Evolutionary conservation across 1,284 basidiomycete species (phyloP).

Genomic region (Coriolopsis trogii): DNA sequence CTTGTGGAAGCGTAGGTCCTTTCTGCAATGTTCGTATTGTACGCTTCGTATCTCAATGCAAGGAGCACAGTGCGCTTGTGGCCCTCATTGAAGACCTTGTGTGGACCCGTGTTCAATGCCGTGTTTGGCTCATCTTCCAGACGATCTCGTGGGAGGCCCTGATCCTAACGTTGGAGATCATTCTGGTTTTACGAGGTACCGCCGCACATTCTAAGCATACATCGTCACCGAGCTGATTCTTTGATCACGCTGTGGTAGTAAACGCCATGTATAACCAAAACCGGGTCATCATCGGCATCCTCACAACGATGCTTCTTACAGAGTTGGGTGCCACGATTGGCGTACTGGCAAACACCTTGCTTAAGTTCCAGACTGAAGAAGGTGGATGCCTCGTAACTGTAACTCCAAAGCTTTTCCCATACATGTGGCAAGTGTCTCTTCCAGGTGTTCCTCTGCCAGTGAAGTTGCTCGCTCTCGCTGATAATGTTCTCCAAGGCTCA

Average conservation of each 20-base stretch:
- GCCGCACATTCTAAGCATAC: too few species aligned
- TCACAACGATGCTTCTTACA: constrained; percentile 12
- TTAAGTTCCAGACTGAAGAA: constrained; percentile 13
- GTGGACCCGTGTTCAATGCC: constrained; percentile 10
- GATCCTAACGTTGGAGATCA: constrained; percentile 14
- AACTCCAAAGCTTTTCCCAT: constrained; percentile 15
- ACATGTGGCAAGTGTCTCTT: constrained; percentile 11
- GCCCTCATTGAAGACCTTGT: neutral
- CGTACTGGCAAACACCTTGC: constrained; percentile 11
- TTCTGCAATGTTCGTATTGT: too few species aligned
- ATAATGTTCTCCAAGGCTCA: constrained; percentile 6
- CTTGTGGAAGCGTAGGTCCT: too few species aligned
- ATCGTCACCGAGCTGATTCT: too few species aligned
- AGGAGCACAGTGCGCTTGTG: too few species aligned
- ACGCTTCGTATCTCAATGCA: too few species aligned
- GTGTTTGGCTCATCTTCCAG: constrained; percentile 17
- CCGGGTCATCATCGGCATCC: constrained; percentile 2
- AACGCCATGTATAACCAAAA: constrained; percentile 24
- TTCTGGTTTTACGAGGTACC: constrained; percentile 21
- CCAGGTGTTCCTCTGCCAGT: neutral
- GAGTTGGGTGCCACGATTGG: constrained; percentile 19
- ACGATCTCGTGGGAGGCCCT: constrained; percentile 10
- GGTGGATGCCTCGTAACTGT: constrained; percentile 13
- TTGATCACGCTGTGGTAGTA: too few species aligned
- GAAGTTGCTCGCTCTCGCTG: too few species aligned